phyloP scores from a whole-genome alignment of 2,329 filamentous ascomycete genomes.

The Aspergillus floridensis region DNA sequence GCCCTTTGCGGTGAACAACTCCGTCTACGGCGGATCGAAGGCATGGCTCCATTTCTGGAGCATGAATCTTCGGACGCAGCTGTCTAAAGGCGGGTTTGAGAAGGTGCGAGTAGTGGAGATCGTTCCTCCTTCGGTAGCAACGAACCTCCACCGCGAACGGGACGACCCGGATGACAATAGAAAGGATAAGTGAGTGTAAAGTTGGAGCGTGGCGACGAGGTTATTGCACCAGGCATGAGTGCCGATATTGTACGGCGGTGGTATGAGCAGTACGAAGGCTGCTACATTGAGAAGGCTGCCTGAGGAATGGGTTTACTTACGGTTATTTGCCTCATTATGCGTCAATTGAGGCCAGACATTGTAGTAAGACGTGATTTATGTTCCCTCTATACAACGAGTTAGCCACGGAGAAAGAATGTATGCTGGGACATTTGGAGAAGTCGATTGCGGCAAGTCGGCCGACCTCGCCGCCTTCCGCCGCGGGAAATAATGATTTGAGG shows the following conservation, averaged over 20 bases:
- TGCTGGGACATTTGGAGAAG: no score
- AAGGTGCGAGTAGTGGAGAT: slow-evolving; percentile 55
- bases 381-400: no score
- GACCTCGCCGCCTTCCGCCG: not conserved
- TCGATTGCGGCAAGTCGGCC: not conserved
- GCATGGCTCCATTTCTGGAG: slow-evolving; percentile 58
- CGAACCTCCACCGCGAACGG: slow-evolving; percentile 56
- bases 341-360: no score
- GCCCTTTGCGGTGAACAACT: slow-evolving; percentile 55
- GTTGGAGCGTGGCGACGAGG: slow-evolving; percentile 50
- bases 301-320: no score
- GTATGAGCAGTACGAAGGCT: slow-evolving; percentile 42
- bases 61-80: slow-evolving; percentile 55
- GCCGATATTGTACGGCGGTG: slow-evolving; percentile 45
- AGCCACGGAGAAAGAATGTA: no score
- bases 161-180: slow-evolving; percentile 59
- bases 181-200: slow-evolving; percentile 49
- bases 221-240: slow-evolving; percentile 49
- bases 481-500: not conserved
- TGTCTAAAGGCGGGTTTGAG: slow-evolving; percentile 36
- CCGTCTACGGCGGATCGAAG: slow-evolving; percentile 60
- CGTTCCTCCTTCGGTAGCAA: slow-evolving; percentile 54
- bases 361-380: no score
- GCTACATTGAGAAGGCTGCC: slow-evolving; percentile 23
- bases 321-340: no score